A percentile compares a stretch with the other conserved stretches of the same genome.
Conservation (phyloP, 2,329 filamentous ascomycete species). For the Dendryphion nanum region DNA sequence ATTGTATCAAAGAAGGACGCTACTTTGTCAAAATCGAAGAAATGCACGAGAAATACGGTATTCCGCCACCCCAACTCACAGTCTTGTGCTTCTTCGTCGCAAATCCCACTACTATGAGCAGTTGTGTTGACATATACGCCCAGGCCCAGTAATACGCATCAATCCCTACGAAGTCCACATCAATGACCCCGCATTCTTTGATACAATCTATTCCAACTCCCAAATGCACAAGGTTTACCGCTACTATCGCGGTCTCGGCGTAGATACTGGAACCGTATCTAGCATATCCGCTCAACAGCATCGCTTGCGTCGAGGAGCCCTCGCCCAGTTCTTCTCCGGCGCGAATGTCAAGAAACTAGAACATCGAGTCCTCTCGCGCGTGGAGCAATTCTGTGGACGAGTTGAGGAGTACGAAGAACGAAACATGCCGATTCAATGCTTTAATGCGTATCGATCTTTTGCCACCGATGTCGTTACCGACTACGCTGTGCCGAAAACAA, state of each 20-base stretch:
- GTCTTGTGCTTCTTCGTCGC: not conserved
- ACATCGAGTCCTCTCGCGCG: conserved; percentile 11
- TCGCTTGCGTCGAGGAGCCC: conserved; percentile 14
- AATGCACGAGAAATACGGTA: conserved; percentile 26
- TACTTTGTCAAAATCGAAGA: conserved; percentile 9
- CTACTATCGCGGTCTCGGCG: conserved; percentile 13
- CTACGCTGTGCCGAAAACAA: conserved; percentile 9
- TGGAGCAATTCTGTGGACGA: conserved; percentile 10
- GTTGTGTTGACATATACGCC: not conserved
- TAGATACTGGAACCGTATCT: conserved; percentile 3
- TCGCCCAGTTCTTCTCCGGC: conserved; percentile 27
- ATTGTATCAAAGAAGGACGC: conserved; percentile 5
- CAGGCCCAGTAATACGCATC: conserved; percentile 11
- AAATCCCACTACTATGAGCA: not conserved
- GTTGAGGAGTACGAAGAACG: conserved; percentile 6
- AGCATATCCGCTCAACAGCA: conserved; percentile 20
- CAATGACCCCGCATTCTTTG: conserved; percentile 12
- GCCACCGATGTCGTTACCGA: conserved; percentile 14
- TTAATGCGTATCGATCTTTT: conserved; percentile 13
- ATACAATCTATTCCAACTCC: conserved; percentile 8
- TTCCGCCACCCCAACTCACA: no score
- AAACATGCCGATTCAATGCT: conserved; percentile 5
- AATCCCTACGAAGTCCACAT: conserved; percentile 17
- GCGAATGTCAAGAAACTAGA: conserved; percentile 18
- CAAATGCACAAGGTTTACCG: conserved; percentile 14